Base-by-base conservation (phyloP, 805 yeast species). In the Alloascoidea africana region DNA sequence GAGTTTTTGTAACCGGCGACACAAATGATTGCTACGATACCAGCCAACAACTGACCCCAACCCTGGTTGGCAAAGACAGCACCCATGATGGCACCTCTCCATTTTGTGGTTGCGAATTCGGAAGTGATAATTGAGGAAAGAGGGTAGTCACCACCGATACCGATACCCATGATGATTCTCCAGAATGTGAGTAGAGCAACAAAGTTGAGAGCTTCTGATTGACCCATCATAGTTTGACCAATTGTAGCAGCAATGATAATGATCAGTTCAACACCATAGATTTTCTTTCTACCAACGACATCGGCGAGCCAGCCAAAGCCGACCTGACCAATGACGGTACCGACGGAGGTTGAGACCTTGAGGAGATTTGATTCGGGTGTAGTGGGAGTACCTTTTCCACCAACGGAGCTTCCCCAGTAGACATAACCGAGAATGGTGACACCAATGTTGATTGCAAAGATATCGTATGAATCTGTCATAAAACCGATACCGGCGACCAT, bases 11-110 rank as follows among this genome's bases (percentile, higher is more conserved):
- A 86, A 50, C 75, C 94, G 40, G 78, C 81, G 47, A 83, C 80
- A 53, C 74, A 68, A 41, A 82, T 54, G 43, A 85, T 62, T 40
- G 94, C 83, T 49, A 85, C 82, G 46, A 85, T 66, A 73, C 94
- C 94, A 42, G 85, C 94, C 14, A 76, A 53, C 43, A 86, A 70
- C 66, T 87, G 96, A 59, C 96, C 96, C 76, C 91, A 74, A 61
- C 96, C 96, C 65, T 87, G 96, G 67, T 86, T 86, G 41, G 96
- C 89, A 60, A 87, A 87, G 40, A 85, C 95, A 18, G 95, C 94
- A 54, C 83, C 86, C 94, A 85, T 85, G 50, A 84, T 84, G 46
- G 95, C 94, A 70, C 96, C 96, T 76, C 96, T 82, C 94, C 94
- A 85, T 60, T 81, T 84, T 47, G 95, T 85, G 42, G 95, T 83